Evolutionary conservation across 73 alveolate genomes (phyloP), one percentile per base, ranked within the genome.

Genomic region (Symbiodinium natans): DNA sequence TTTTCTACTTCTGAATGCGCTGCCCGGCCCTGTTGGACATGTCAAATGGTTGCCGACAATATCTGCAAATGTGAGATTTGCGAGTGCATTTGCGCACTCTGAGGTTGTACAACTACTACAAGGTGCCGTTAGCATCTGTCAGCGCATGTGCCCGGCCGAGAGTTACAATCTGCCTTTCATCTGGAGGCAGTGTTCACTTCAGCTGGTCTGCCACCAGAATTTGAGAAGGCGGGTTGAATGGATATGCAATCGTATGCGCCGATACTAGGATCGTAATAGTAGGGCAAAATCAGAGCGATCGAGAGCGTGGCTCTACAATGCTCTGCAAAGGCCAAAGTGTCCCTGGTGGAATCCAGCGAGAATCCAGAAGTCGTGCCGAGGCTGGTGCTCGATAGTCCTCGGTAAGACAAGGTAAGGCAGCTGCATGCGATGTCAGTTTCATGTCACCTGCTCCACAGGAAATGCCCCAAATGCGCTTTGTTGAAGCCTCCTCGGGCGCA

Each of bases 401-500:
- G 33, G 34, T 6, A 17, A 11, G 42, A 13, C 84, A 11, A 0
- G 41, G 40, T 2, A 9, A n/a, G 29, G 43, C 84, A 74, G 19
- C 11, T 8, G 84, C 31, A 13, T 27, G 77, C 77, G n/a, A n/a
- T n/a, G n/a, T n/a, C n/a, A n/a, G 33, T 21, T 21, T 4, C 29
- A n/a, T 63, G 40, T 4, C 40, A 6, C 7, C 13, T n/a, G 36
- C 33, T 15, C 82, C 21, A 10, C 86, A 90, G 97, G 97, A 48
- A 90, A 33, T 90, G 97, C 34, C 41, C 46, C 89, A 90, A 90
- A 33, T 90, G 97, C 48, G 83, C 52, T 31, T 4, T 10, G 56
- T 38, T 90, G 97, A 90, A 90, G 80, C 97, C 97, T 0, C 97
- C 97, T 25, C 86, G 97, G 6, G 88, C 97, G 2, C 97, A 90